A percentile compares a stretch with the other conserved stretches of the same genome.
Evolutionary conservation across 768 basidiomycete species (phyloP).

Genomic region (Zangia roseola): DNA sequence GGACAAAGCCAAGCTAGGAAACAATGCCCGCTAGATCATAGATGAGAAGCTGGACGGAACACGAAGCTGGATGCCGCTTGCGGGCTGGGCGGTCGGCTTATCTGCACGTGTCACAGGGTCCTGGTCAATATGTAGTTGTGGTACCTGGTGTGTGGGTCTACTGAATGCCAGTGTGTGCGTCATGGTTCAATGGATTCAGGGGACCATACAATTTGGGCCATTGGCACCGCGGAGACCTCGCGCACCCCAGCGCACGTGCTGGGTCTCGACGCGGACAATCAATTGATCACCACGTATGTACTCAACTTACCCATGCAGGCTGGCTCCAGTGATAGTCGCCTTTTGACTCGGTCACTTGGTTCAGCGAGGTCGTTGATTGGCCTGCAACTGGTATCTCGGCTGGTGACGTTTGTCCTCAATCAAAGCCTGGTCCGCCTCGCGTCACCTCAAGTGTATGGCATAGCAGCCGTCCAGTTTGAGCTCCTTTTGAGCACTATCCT

Average conservation of each 20-base stretch:
- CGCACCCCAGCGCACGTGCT: too few species aligned
- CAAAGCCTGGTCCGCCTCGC: conserved; percentile 82
- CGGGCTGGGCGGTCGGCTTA: neutral
- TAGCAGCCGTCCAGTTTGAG: conserved; percentile 93
- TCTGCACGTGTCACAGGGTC: neutral
- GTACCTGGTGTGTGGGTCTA: too few species aligned
- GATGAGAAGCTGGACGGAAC: neutral
- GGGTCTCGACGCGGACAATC: too few species aligned
- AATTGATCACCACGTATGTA: too few species aligned
- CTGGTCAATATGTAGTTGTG: neutral
- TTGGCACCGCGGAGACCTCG: too few species aligned
- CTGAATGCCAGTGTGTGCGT: too few species aligned
- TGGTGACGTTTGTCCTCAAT: conserved; percentile 87
- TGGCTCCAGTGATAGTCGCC: conserved; percentile 6
- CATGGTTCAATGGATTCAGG: too few species aligned
- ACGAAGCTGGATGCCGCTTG: neutral
- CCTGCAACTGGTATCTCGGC: conserved; percentile 81
- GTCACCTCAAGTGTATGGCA: conserved; percentile 83
- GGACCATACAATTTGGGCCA: too few species aligned
- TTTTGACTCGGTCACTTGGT: conserved; percentile 34
- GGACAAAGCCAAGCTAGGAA: neutral
- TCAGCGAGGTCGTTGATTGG: conserved; percentile 69
- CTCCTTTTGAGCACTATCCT: conserved; percentile 85
- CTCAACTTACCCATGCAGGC: too few species aligned
- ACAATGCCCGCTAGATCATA: neutral